Evolutionary conservation across 2,329 filamentous ascomycete species (phyloP).

Genomic region (Fusarium marasasianum): DNA sequence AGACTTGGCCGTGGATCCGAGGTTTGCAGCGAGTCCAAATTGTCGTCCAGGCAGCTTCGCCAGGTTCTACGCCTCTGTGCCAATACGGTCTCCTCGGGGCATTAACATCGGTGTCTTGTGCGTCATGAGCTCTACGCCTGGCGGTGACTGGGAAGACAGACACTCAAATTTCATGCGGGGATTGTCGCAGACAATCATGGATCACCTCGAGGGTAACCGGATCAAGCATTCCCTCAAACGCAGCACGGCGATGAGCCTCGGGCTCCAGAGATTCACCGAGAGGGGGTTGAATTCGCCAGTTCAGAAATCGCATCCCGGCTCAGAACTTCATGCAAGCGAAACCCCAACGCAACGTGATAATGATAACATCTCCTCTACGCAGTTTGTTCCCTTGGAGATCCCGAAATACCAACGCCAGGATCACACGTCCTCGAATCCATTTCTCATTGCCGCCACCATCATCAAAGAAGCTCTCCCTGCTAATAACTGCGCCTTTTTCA

Average conservation of each 20-base stretch:
- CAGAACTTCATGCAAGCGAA: accelerated
- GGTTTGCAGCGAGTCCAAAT: background rate
- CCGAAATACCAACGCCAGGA: background rate
- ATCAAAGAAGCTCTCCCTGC: background rate
- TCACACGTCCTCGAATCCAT: background rate
- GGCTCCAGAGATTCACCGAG: background rate
- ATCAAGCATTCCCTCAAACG: background rate
- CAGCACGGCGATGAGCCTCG: background rate
- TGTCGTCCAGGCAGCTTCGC: background rate
- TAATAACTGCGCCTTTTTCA: background rate
- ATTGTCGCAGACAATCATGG: background rate
- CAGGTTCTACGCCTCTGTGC: background rate
- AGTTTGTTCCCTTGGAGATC: accelerated
- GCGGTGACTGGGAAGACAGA: accelerated
- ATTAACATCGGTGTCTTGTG: slow-evolving; percentile 1
- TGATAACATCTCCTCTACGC: background rate
- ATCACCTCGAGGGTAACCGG: background rate
- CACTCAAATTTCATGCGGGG: background rate
- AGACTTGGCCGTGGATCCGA: background rate
- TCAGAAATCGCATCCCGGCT: background rate
- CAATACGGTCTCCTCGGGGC: background rate
- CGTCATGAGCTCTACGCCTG: background rate
- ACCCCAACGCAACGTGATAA: too few relatives aligned
- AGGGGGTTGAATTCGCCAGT: background rate
- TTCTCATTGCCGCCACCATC: background rate